Base-by-base conservation (phyloP, 2,329 filamentous ascomycete genomes). In the Stemphylium vesicarium region DNA sequence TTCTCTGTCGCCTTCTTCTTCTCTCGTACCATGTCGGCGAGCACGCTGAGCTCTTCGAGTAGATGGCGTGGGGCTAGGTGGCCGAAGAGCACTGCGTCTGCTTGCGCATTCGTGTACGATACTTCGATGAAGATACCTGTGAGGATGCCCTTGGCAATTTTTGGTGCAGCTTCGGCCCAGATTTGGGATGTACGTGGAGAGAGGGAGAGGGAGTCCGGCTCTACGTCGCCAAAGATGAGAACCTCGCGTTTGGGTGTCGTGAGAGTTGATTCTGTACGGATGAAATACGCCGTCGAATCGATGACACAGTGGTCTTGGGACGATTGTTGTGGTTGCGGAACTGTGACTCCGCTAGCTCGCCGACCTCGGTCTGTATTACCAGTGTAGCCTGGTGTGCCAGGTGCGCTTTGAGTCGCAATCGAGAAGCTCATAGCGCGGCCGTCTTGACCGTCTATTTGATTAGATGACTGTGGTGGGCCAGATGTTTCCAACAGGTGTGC, bases 51-150 rank as follows among this genome's bases (percentile, higher is more conserved):
- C 75, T 99, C 95, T 40, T 89, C 85, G 20, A 94, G 85, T 11
- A 99, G 77, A 72, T 92, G 95, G 0, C 87, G 82, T 0, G 95
- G 95, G 33, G 91, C 91, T 12, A 99, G 80, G 66, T 99, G 95
- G 0, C 95, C 95, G 62, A 92, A 99, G 0, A 99, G 81, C 0
- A 88, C 85, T 44, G 89, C 87, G 56, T 95, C 88, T 18, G 85
- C 82, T 66, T 92, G 89, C 7, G 85, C 85, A 73, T 97, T 89
- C 57, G 92, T 90, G 74, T 94, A 99, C 58, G 91, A 96, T 75
- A 94, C 98, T 79, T 99, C 95, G 65, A 99, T 96, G 70, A 98
- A 94, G 11, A 99, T 89, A 10, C 89, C 94, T 0, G 82, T 84
- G 0, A 99, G 82, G 4, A 83, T 81, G 1, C 91, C 91, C 0